phyloP scores from a whole-genome alignment of 1,139 yeast species.

The Pneumocystis carinii region DNA sequence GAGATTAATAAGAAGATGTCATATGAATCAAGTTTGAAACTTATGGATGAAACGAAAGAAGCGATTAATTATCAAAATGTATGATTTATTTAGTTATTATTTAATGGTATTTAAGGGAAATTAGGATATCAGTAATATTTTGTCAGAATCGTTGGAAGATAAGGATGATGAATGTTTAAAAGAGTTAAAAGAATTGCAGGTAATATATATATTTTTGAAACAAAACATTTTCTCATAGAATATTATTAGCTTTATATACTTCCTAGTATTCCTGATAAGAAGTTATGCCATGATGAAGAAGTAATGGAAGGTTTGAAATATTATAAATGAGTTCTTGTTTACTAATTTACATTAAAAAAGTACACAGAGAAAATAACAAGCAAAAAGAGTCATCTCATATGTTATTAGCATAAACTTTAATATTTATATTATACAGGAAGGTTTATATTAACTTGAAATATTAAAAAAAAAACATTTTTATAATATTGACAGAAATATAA shows the following conservation, averaged over 20 bases:
- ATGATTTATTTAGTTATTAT: neutral
- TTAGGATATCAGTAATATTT: conserved; percentile 30
- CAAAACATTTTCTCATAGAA: neutral
- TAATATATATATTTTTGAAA: conserved; percentile 21
- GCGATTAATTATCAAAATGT: conserved; percentile 63
- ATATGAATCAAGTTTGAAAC: conserved; percentile 60
- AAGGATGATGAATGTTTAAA: conserved; percentile 56
- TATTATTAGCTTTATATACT: conserved; percentile 10
- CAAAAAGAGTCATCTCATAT: neutral
- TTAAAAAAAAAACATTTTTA: neutral
- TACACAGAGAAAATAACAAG: neutral
- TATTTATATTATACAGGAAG: neutral
- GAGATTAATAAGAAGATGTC: conserved; percentile 66
- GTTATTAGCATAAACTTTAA: neutral
- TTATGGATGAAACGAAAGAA: conserved; percentile 74
- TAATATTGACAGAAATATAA: neutral
- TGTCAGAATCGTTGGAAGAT: conserved; percentile 30
- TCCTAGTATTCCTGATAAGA: conserved; percentile 17
- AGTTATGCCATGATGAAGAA: neutral
- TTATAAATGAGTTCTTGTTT: neutral
- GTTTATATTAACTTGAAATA: too few relatives aligned
- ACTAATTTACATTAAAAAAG: neutral
- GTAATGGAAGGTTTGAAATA: neutral
- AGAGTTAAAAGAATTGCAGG: conserved; percentile 40
- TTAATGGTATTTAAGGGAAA: conserved; percentile 23